A percentile compares a stretch with the other conserved stretches of the same genome.
Conservation (phyloP, 345 rosid species). For the Eucalyptus sideroxylon region DNA sequence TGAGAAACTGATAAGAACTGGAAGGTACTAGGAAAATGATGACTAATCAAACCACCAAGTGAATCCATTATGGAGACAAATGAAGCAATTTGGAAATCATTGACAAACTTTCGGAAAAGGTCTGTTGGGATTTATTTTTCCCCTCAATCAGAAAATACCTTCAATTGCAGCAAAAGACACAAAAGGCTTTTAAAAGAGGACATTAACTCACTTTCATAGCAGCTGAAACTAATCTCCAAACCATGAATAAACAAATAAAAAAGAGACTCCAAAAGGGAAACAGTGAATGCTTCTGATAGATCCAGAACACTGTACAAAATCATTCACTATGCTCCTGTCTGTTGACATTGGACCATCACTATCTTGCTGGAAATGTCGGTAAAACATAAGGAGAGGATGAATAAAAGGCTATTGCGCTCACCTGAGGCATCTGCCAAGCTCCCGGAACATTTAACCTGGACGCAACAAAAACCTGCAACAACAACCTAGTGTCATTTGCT, state of each 20-base stretch:
- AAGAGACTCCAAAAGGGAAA: not conserved
- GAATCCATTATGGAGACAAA: not conserved
- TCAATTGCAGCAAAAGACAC: not conserved
- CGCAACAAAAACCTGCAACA: conserved; percentile 77
- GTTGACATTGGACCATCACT: not conserved
- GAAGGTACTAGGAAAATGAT: not conserved
- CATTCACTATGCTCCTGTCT: not conserved
- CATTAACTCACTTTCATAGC: not conserved
- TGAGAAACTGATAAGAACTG: not conserved
- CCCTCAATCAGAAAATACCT: not conserved
- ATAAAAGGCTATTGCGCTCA: conserved; percentile 1
- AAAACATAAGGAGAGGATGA: not conserved
- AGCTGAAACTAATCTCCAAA: not conserved
- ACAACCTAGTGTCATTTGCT: not conserved
- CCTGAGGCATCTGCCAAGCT: conserved; percentile 99
- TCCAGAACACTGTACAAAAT: not conserved
- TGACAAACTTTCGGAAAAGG: not conserved
- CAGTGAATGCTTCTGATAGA: not conserved
- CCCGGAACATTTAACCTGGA: conserved; percentile 98
- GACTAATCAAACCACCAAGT: not conserved
- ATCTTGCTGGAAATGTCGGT: not conserved
- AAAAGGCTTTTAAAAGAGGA: not conserved
- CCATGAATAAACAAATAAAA: not conserved
- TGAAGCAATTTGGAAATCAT: not conserved
- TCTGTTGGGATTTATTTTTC: not conserved